Conservation (phyloP, 345 rosid genomes). For the Moricandia moricandioides region DNA sequence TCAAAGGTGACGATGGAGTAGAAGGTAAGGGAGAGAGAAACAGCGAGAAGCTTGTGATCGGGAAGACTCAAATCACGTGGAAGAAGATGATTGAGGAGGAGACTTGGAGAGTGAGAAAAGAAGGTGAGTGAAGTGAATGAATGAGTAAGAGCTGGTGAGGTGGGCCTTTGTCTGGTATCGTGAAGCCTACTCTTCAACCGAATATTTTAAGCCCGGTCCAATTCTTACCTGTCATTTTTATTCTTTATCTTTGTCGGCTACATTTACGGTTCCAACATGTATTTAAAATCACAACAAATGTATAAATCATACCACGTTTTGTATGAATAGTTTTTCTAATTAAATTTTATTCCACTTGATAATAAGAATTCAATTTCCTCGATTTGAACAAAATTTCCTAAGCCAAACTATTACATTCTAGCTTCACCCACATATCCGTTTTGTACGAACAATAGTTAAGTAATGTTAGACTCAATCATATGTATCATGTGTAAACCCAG, state of each 20-base stretch:
- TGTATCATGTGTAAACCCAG: too few species aligned
- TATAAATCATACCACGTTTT: too few species aligned
- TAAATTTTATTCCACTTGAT: too few species aligned
- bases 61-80: slow-evolving; percentile 31
- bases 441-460: too few species aligned
- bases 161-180: slow-evolving; percentile 28
- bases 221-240: background rate
- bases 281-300: background rate
- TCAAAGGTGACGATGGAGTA: slow-evolving; percentile 14
- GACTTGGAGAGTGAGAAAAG: slow-evolving; percentile 34
- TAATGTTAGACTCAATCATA: too few species aligned
- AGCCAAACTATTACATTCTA: too few species aligned
- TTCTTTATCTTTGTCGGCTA: background rate
- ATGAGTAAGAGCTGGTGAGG: slow-evolving; percentile 18
- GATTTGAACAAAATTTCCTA: too few species aligned
- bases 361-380: too few species aligned
- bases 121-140: background rate
- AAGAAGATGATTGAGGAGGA: slow-evolving; percentile 20
- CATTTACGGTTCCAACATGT: background rate
- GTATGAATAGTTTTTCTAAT: too few species aligned
- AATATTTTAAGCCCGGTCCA: slow-evolving; percentile 11
- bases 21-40: slow-evolving; percentile 22
- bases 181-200: slow-evolving; percentile 1
- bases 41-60: slow-evolving; percentile 21
- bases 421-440: too few species aligned